Conservation (phyloP, 192 early-diverging fungal species). For the Spinellus fusiger region DNA sequence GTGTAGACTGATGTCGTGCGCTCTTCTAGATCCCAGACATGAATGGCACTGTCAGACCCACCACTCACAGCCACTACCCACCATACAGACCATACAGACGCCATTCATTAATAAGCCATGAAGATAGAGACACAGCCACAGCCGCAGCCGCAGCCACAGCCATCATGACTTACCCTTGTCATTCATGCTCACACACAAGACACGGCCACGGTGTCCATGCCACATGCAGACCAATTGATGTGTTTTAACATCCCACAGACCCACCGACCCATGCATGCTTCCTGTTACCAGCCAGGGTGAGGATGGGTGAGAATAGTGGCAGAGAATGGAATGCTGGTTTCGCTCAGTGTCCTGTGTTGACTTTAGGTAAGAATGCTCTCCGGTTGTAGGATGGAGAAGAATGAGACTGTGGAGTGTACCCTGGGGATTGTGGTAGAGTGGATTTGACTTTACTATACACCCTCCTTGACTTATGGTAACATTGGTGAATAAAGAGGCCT, state of each 20-base stretch:
- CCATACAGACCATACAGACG: background rate
- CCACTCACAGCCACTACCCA: constrained; percentile 30
- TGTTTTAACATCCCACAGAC: constrained; percentile 34
- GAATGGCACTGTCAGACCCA: constrained; percentile 39
- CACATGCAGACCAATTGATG: constrained; percentile 28
- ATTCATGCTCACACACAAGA: constrained; percentile 46
- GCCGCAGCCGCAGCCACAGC: no score
- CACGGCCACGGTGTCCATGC: constrained; percentile 38
- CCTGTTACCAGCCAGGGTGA: constrained; percentile 38
- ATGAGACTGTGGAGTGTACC: background rate
- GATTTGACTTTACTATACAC: constrained; percentile 4
- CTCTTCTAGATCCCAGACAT: constrained; percentile 41
- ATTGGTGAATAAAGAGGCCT: constrained; percentile 5
- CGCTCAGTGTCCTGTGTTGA: background rate
- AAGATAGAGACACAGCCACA: no score
- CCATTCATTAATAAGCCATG: background rate
- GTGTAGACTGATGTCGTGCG: background rate
- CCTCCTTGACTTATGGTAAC: background rate
- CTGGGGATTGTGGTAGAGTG: background rate
- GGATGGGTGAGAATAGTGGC: constrained; percentile 32
- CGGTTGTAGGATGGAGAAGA: constrained; percentile 5
- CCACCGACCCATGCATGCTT: constrained; percentile 39
- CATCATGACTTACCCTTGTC: constrained; percentile 33
- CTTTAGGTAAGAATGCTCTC: background rate
- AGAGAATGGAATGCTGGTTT: constrained; percentile 28